A percentile compares a stretch with the other conserved stretches of the same genome.
Conservation (phyloP, 2,329 filamentous ascomycete genomes). For the Colletotrichum liaoningense region DNA sequence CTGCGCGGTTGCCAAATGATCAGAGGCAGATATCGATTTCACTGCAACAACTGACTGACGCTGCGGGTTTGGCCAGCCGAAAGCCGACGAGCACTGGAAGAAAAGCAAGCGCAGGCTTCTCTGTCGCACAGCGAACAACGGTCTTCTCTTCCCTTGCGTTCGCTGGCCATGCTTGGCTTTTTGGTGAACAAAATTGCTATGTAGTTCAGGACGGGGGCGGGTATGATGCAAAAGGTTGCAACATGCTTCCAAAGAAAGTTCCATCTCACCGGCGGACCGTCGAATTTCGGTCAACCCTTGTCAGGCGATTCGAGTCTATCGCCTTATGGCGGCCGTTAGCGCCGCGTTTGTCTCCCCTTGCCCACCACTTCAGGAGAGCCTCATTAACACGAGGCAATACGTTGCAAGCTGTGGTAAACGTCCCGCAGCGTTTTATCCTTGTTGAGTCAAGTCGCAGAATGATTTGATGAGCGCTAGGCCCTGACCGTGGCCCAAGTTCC, state of each 20-base stretch:
- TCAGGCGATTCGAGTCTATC: background rate
- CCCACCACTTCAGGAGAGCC: background rate
- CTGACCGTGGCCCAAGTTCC: background rate
- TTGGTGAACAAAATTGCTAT: conserved; percentile 31
- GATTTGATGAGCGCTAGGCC: conserved; percentile 9
- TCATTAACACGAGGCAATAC: conserved; percentile 8
- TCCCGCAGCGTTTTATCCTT: background rate
- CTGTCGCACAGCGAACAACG: conserved; percentile 8
- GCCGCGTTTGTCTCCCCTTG: conserved; percentile 14
- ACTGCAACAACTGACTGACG: background rate
- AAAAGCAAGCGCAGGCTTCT: background rate
- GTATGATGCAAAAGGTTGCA: conserved; percentile 20
- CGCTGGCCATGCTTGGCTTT: conserved; percentile 1
- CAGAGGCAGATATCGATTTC: background rate
- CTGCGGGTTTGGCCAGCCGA: background rate
- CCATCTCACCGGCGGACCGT: conserved; percentile 22
- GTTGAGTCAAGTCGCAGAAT: background rate
- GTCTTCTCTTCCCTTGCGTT: conserved; percentile 7
- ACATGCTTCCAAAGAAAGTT: conserved; percentile 36
- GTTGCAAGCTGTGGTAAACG: conserved; percentile 2
- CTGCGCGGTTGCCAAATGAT: background rate
- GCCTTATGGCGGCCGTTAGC: background rate
- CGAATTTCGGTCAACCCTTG: conserved; percentile 11
- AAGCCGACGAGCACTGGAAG: background rate
- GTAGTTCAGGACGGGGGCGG: conserved; percentile 27